Base-by-base conservation (phyloP, 1,284 basidiomycete species). In the Cryptococcus sp. region DNA sequence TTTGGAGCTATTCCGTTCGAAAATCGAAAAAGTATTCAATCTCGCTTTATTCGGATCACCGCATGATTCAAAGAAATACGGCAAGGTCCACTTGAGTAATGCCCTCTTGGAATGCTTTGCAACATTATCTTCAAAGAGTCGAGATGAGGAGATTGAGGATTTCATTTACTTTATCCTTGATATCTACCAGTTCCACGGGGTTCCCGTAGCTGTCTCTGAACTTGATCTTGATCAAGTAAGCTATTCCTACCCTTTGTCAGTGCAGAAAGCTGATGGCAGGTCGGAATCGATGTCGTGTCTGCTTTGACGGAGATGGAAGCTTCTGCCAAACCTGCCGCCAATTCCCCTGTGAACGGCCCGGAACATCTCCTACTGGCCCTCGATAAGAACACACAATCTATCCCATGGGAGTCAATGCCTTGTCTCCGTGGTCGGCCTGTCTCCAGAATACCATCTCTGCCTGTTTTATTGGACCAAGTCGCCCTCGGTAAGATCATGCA, bases 341-440 rank as follows among this genome's bases (percentile, higher is more conserved):
- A 48, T 10, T 18, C 34, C 5, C 32, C 45, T n/a, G 28, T 21
- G 22, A 7, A 1, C 61, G 61, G 14, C 52, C 55, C 47, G 59
- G 71, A 77, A 50, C 94, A 98, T 69, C 75, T 86, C 34, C 94
- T 97, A 76, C 78, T 98, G 51, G 82, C 94, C 13, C 79, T 98
- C 31, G 96, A 98, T 75, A 91, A 91, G 77, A 86, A 90, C 56
- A 78, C 94, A 13, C 88, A 92, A 64, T 82, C 84, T 0, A 80
- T 98, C 54, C 94, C 96, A 1, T 98, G 94, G 96, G 96, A 98
- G 76, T 93, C 88, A 24, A 84, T 98, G 22, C 92, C 94, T 0
- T 82, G 85, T 43, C 77, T 98, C 9, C 81, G 89, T 46, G 87
- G 87, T 7, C 81, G 85, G 52, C 89, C 91, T 42, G 83, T 98